phyloP scores from a whole-genome alignment of 208 protist species.

The Zelonia costaricensis region DNA sequence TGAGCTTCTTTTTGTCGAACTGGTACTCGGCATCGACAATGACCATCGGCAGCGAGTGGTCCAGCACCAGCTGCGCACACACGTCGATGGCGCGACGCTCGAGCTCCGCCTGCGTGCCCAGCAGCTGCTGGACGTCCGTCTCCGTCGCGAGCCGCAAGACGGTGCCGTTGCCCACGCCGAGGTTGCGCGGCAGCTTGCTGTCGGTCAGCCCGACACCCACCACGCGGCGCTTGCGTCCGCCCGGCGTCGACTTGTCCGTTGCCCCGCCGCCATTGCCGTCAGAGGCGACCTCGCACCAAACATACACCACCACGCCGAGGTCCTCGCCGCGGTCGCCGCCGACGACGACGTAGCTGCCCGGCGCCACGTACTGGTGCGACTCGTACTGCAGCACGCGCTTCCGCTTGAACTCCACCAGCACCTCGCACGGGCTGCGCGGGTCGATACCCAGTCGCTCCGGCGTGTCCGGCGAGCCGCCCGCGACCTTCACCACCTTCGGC shows the following conservation, averaged over 20 bases:
- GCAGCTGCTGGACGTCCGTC: constrained; percentile 68
- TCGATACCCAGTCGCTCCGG: constrained; percentile 58
- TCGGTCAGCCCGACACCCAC: constrained; percentile 61
- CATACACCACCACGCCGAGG: constrained; percentile 83
- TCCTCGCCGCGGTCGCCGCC: constrained; percentile 89
- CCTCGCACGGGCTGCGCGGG: constrained; percentile 58
- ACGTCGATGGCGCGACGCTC: constrained; percentile 84
- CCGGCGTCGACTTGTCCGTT: not conserved
- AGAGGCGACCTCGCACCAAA: constrained; percentile 63
- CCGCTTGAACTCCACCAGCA: constrained; percentile 92
- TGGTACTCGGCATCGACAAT: constrained; percentile 93
- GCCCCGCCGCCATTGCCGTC: constrained; percentile 2
- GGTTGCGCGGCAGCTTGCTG: constrained; percentile 52
- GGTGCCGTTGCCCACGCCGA: constrained; percentile 77
- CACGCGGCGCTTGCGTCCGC: constrained; percentile 22
- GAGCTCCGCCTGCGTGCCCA: constrained; percentile 72
- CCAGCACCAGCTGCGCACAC: constrained; percentile 74
- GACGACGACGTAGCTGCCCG: constrained; percentile 85
- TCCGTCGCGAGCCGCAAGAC: constrained; percentile 72
- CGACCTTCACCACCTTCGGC: constrained; percentile 43
- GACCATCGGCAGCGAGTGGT: constrained; percentile 83
- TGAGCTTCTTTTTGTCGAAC: constrained; percentile 92
- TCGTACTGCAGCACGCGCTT: constrained; percentile 87
- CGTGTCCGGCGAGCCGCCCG: constrained; percentile 43
- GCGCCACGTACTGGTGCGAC: constrained; percentile 64